phyloP scores from a whole-genome alignment of 1,284 basidiomycete species.

The Coniferiporia sulphurascens region DNA sequence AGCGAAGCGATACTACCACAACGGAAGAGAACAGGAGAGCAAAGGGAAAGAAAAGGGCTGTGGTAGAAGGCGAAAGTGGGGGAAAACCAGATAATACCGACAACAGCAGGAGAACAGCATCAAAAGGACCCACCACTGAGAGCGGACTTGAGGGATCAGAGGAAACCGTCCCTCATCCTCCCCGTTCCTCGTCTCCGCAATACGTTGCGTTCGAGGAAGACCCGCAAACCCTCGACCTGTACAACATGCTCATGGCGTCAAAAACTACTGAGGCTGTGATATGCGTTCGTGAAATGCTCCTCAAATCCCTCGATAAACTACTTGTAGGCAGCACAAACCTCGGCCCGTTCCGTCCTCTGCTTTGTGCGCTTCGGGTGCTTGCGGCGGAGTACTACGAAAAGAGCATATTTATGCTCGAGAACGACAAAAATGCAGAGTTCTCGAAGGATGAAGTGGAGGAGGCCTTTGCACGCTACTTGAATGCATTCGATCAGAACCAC shows the following conservation, averaged over 20 bases:
- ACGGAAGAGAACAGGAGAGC: neutral
- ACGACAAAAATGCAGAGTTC: neutral
- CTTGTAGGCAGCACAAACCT: neutral
- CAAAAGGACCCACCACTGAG: neutral
- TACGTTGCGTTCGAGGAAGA: constrained; percentile 2
- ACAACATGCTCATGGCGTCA: neutral
- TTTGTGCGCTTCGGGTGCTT: neutral
- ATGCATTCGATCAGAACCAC: constrained; percentile 1
- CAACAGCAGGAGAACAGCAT: neutral
- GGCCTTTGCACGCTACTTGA: constrained; percentile 3
- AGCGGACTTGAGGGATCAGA: neutral
- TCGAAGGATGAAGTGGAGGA: constrained; percentile 4
- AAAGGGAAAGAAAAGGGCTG: constrained; percentile 4
- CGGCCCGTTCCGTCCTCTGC: neutral
- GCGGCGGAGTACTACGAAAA: neutral
- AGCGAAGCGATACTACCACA: neutral
- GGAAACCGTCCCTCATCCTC: neutral
- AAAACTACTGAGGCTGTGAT: neutral
- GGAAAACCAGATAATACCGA: neutral
- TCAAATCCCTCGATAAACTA: neutral
- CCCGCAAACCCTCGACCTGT: neutral
- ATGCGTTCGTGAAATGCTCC: neutral
- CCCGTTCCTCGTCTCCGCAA: neutral
- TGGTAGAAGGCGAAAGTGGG: neutral
- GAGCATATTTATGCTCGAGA: neutral